These are phyloP conservation scores for Rubus idaeus DNA, from an alignment of 306 rosid species.

Conservation along the genomic window DNA sequence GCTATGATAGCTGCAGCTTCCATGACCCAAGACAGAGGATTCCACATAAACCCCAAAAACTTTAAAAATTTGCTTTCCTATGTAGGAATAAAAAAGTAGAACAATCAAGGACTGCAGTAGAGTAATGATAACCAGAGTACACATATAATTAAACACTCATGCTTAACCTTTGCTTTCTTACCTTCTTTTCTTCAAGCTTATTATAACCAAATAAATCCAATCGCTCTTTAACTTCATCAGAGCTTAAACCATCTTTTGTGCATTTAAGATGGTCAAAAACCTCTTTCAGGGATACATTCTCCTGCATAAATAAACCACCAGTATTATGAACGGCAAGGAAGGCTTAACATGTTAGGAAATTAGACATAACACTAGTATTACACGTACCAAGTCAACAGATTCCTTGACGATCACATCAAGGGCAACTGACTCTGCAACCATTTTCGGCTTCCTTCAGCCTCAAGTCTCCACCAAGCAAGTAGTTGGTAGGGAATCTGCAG, in stretches of 20 bases:
- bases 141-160: conserved; percentile 4
- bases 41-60: conserved; percentile 85
- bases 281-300: conserved; percentile 59
- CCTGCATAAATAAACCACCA: conserved; percentile 49
- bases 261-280: conserved; percentile 65
- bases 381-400: conserved; percentile 67
- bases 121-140: not conserved
- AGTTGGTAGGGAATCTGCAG: conserved; percentile 1
- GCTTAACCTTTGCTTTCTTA: conserved; percentile 22
- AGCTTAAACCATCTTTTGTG: conserved; percentile 56
- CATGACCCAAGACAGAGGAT: conserved; percentile 91
- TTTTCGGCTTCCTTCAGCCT: conserved; percentile 29
- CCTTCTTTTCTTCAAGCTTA: conserved; percentile 81
- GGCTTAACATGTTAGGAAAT: not conserved
- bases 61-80: conserved; percentile 68
- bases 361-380: not conserved
- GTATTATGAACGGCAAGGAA: conserved; percentile 8
- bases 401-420: conserved; percentile 65
- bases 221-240: conserved; percentile 53
- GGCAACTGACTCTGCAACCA: conserved; percentile 36
- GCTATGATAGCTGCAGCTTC: conserved; percentile 85
- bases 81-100: not conserved
- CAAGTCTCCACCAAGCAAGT: conserved; percentile 19
- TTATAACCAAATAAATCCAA: conserved; percentile 62
- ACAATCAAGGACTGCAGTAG: conserved; percentile 4